Evolutionary conservation across 176 grass and related monocot genomes (phyloP).

Genomic region (Carex parvula): DNA sequence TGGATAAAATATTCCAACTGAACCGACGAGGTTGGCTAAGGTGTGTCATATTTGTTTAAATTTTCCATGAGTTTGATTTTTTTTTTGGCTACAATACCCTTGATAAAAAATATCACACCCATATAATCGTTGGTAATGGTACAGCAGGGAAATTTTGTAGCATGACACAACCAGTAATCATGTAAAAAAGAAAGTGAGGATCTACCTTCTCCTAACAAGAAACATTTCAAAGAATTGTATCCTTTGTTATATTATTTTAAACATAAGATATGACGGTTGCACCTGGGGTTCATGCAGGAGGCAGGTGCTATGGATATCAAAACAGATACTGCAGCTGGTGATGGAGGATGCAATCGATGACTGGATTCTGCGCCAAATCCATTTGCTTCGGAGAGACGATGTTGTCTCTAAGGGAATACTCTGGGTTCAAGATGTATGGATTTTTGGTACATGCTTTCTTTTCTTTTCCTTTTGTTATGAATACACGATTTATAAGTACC

Average conservation of each 20-base stretch:
- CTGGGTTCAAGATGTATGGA: constrained; percentile 95
- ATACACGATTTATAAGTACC: constrained; percentile 23
- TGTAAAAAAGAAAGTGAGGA: neutral
- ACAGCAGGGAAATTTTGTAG: neutral
- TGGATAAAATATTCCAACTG: constrained; percentile 96
- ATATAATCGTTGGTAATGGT: neutral
- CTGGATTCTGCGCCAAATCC: constrained; percentile 94
- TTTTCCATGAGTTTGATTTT: neutral
- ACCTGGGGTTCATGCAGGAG: constrained; percentile 43
- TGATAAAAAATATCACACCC: neutral
- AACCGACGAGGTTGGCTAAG: constrained; percentile 90
- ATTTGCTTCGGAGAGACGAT: constrained; percentile 75
- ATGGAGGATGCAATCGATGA: constrained; percentile 99
- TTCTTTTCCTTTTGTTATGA: constrained; percentile 8
- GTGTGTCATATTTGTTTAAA: constrained; percentile 36
- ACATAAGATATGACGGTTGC: neutral
- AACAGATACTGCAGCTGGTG: constrained; percentile 91
- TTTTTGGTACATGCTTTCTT: neutral
- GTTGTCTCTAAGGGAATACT: constrained; percentile 62
- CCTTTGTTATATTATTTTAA: neutral
- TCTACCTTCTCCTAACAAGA: neutral
- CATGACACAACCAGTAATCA: neutral
- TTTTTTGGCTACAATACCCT: neutral
- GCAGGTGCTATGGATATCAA: constrained; percentile 96
- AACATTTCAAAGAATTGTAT: neutral